A percentile compares a stretch with the other conserved stretches of the same genome.
These are phyloP conservation scores for Cenchrus fungigraminus DNA, from an alignment of 176 grass and related monocot genomes.

Conservation along the genomic window DNA sequence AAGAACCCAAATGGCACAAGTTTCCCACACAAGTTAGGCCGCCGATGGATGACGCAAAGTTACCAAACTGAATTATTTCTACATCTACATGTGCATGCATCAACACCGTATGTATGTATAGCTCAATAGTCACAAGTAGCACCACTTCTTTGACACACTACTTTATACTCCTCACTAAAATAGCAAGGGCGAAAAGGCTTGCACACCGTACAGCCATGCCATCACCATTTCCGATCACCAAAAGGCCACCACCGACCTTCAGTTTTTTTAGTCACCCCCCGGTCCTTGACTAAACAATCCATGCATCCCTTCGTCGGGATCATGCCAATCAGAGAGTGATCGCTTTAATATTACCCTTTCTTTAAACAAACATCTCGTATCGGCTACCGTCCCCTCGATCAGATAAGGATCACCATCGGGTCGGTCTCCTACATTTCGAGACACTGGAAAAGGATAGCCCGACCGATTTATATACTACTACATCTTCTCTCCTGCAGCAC, in stretches of 20 bases:
- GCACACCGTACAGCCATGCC: not conserved
- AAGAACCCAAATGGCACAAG: not conserved
- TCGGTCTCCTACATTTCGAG: not conserved
- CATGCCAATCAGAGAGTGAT: slow-evolving; percentile 5
- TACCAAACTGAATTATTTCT: too few relatives aligned
- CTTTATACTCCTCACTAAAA: not conserved
- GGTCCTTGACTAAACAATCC: not conserved
- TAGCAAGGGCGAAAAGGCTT: not conserved
- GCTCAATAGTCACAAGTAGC: not conserved
- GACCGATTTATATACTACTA: not conserved
- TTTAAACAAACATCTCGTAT: not conserved
- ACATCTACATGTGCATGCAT: not conserved
- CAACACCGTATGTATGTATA: not conserved
- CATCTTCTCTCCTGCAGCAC: not conserved
- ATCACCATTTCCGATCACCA: not conserved
- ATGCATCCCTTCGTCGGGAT: not conserved
- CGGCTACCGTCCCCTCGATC: not conserved
- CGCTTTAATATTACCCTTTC: not conserved
- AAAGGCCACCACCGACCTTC: slow-evolving; percentile 24
- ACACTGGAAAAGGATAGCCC: too few relatives aligned
- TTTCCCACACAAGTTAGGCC: slow-evolving; percentile 11
- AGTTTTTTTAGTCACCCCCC: not conserved
- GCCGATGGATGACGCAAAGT: not conserved
- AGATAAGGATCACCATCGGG: not conserved
- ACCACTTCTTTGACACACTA: not conserved